A percentile compares a stretch with the other conserved stretches of the same genome.
phyloP scores from a whole-genome alignment of 306 rosid genomes.

The Rosa multiflora region DNA sequence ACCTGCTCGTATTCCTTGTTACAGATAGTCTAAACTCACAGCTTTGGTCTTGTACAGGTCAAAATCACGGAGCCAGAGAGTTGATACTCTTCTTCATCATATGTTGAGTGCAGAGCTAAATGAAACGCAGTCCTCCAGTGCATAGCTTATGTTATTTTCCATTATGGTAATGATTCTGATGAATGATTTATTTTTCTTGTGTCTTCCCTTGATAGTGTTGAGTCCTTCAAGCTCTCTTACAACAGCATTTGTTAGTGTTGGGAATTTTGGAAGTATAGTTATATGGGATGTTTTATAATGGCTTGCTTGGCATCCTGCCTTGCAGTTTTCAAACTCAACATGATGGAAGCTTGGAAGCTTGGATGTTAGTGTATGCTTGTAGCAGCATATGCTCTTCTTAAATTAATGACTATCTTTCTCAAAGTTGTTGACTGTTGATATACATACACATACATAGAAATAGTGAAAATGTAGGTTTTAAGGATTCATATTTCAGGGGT shows the following conservation, averaged over 20 bases:
- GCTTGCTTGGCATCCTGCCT: not conserved
- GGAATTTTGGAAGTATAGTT: not conserved
- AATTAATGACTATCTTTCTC: no score
- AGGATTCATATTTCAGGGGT: no score
- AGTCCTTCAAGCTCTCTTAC: not conserved
- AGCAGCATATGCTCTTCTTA: not conserved
- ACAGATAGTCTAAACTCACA: slow-evolving; percentile 16
- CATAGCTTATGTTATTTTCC: slow-evolving; percentile 27
- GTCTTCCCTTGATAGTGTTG: not conserved
- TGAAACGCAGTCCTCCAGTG: slow-evolving; percentile 40
- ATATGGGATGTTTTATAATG: not conserved
- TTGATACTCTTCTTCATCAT: slow-evolving; percentile 89
- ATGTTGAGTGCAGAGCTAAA: slow-evolving; percentile 87
- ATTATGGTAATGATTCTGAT: slow-evolving; percentile 4
- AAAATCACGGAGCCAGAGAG: slow-evolving; percentile 78
- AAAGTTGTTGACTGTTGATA: no score
- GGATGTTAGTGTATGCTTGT: not conserved
- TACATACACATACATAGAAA: no score
- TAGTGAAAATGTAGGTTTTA: no score
- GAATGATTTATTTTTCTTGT: not conserved
- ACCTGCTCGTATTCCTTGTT: slow-evolving; percentile 8
- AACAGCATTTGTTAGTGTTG: not conserved
- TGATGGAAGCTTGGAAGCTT: not conserved
- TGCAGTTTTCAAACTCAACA: not conserved
- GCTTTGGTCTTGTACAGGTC: slow-evolving; percentile 57